A percentile compares a stretch with the other conserved stretches of the same genome.
Evolutionary conservation across 345 rosid species (phyloP).

Genomic region (Lepidium didymum): DNA sequence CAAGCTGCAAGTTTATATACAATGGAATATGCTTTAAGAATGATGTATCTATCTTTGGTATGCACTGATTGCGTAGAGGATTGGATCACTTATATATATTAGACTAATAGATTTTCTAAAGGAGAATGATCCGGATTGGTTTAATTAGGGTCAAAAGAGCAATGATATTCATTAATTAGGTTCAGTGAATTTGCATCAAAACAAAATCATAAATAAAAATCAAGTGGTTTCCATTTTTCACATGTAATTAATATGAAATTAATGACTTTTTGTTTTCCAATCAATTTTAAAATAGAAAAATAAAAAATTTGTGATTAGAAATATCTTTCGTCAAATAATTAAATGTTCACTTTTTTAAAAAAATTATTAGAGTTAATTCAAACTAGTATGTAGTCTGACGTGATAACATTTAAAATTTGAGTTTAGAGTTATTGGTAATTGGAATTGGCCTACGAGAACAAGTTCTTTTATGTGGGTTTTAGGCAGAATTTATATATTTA

Average conservation of each 20-base stretch:
- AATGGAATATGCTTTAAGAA: conserved; percentile 16
- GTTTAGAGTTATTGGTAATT: no score
- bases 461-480: no score
- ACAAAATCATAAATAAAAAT: background rate
- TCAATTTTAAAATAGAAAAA: background rate
- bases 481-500: no score
- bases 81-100: background rate
- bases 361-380: no score
- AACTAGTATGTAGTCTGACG: no score
- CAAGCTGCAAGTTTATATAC: background rate
- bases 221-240: background rate
- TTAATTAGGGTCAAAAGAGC: background rate
- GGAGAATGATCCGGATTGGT: background rate
- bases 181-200: no score
- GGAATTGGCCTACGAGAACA: no score
- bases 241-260: background rate
- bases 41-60: conserved; percentile 11
- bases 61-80: conserved; percentile 16
- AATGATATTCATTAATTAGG: background rate
- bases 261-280: background rate
- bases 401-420: no score
- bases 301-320: no score
- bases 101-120: background rate
- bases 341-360: no score
- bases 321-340: no score